Base-by-base conservation (phyloP, 495 filamentous ascomycete genomes). In the Lasiosphaeris hirsuta region DNA sequence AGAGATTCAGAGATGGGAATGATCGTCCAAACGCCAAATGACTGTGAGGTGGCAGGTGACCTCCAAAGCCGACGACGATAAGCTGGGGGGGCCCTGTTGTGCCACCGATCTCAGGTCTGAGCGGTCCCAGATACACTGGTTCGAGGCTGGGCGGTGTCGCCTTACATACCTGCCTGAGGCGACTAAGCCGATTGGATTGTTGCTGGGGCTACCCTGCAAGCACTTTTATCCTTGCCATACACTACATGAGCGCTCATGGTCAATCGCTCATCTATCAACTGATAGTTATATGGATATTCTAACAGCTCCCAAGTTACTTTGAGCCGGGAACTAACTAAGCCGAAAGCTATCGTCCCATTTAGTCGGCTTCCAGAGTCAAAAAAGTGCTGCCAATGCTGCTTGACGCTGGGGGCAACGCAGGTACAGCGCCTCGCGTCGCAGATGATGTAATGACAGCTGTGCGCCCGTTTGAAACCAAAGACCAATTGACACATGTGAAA, bases 151-250 rank as follows among this genome's bases (percentile, higher is more conserved):
- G 23, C 23, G 23, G 23, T 30, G 23, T 30, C 23, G 23, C 23
- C 23, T 30, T 30, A 30, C 43, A 17, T 15, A 23, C 49, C 38
- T 34, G 49, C 35, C 8, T 51, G 33, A 23, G 34, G 10, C 15
- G 36, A 37, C 49, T 23, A 5, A 5, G 44, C 44, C 44, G 34
- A 51, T 51, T 39, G 40, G 40, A 17, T 15, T 51, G 49, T 40
- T 34, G 49, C 49, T 18, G 49, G 34, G 49, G 49, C 15, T 36
- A 51, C 36, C 35, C 19, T 51, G 40, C 40, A 34, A 17, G 33
- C n/a, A 14, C 46, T 49, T 34, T 34, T 3, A 1, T 4, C 17
- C 5, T 15, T 30, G 23, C 17, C 15, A 17, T n/a, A n/a, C n/a
- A n/a, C n/a, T n/a, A n/a, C n/a, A n/a, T 44, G 10, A 44, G 7